Evolutionary conservation across 2,329 filamentous ascomycete species (phyloP).

Genomic region (Bipolaris zeicola): DNA sequence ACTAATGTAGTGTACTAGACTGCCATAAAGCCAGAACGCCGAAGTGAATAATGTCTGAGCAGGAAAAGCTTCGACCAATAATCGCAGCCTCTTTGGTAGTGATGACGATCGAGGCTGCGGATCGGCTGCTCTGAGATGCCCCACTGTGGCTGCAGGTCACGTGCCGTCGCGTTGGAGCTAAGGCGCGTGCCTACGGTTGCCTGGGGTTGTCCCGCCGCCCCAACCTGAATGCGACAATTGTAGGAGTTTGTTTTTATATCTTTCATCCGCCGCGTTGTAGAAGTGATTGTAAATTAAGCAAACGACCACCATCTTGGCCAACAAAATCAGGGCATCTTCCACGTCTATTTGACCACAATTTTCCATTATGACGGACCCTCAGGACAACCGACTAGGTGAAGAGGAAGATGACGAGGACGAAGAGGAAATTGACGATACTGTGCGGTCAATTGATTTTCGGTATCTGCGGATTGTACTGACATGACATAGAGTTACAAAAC

Average conservation of each 20-base stretch:
- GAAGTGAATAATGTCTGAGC: conserved; percentile 30
- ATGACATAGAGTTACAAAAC: conserved; percentile 73
- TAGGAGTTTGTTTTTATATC: neutral
- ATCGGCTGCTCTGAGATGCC: conserved; percentile 21
- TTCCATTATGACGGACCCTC: conserved; percentile 38
- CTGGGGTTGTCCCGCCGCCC: conserved; percentile 14
- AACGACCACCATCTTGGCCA: neutral
- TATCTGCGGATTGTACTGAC: conserved; percentile 18
- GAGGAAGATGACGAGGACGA: conserved; percentile 77
- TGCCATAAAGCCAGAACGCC: conserved; percentile 26
- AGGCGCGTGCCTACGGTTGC: conserved; percentile 32
- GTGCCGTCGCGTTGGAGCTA: conserved; percentile 30
- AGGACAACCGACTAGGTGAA: conserved; percentile 43
- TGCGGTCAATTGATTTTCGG: conserved; percentile 41
- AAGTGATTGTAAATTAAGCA: neutral
- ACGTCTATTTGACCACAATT: neutral
- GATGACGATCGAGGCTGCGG: conserved; percentile 34
- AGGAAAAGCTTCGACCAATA: conserved; percentile 36
- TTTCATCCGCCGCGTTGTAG: no score
- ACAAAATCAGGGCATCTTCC: neutral
- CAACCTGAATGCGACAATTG: neutral
- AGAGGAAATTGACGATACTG: conserved; percentile 70
- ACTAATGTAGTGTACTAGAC: neutral
- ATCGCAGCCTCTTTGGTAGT: conserved; percentile 18
- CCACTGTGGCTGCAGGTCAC: conserved; percentile 13